Evolutionary conservation across 2,329 filamentous ascomycete species (phyloP), one percentile per base, ranked within the genome.

Genomic region (Alternaria novae-zelandiae): DNA sequence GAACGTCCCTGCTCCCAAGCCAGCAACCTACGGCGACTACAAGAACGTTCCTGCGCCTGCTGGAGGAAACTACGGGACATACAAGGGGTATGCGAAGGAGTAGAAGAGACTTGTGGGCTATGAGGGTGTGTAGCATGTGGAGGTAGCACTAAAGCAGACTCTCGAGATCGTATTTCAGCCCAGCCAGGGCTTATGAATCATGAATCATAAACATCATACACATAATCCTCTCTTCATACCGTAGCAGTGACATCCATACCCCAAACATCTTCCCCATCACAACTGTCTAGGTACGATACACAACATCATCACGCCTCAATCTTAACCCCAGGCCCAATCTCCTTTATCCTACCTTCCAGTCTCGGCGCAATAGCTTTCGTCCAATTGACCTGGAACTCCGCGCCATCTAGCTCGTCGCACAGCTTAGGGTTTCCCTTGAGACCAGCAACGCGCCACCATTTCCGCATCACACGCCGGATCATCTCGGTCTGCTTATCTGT

Each of bases 341-440:
- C 77, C 61, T 70, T 80, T 61, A 97, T 96, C 51, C 93, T 86
- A 1, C 92, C 93, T 76, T 97, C 93, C 9, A 95, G 65, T 60
- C 86, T 86, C 1, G 94, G 94, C 59, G 90, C 88, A 77, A 97
- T 94, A 2, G 92, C 90, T 63, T 87, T 88, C 9, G 92, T 95
- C 93, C 93, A 97, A 67, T 90, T 86, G 3, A 86, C 85, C 41
- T 82, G 82, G 30, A 91, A 88, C 54, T 89, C 86, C 47, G 83
- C 83, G 64, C 89, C 88, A 1, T 82, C 85, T 54, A 88, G 83
- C 61, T 85, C 84, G 63, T 92, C 85, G 15, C 86, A 84, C 58
- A 82, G 77, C 6, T 73, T 76, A 10, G 83, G 77, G 41, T 78
- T 71, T 1, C 79, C 84, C 62, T 89, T 83, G 20, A 96, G 82